Evolutionary conservation across 179 eudicot species (phyloP).

Genomic region (Silene vulgaris): DNA sequence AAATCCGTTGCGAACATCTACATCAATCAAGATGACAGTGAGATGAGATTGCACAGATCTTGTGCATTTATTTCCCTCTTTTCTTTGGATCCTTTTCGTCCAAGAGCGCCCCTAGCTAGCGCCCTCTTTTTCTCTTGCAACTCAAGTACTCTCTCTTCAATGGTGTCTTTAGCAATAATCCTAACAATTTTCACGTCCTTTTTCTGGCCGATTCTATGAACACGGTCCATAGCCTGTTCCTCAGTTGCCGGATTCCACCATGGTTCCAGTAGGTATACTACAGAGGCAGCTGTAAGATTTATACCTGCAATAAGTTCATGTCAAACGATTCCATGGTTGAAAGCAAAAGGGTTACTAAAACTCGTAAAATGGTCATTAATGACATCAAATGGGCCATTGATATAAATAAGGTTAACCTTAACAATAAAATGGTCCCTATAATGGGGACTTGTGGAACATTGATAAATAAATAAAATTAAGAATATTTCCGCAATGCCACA

Average conservation of each 20-base stretch:
- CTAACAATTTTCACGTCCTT: constrained; percentile 67
- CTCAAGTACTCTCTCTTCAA: constrained; percentile 70
- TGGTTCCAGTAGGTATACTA: constrained; percentile 78
- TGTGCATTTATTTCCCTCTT: constrained; percentile 50
- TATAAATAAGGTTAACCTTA: no score
- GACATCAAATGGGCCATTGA: no score
- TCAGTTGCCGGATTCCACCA: constrained; percentile 98
- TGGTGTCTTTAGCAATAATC: constrained; percentile 62
- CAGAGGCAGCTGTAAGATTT: constrained; percentile 71
- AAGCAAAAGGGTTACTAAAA: no score
- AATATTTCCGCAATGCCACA: no score
- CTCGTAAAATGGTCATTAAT: no score
- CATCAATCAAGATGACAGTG: constrained; percentile 32
- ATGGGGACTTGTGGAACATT: no score
- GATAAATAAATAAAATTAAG: no score
- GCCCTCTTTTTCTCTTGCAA: constrained; percentile 70
- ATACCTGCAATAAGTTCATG: constrained; percentile 36
- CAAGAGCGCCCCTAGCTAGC: constrained; percentile 62
- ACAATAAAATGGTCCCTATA: no score
- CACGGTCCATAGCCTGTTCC: constrained; percentile 93
- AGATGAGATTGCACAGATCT: constrained; percentile 66
- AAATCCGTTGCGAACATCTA: not conserved
- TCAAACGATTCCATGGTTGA: no score
- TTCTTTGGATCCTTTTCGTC: constrained; percentile 46
- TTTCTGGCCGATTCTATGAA: constrained; percentile 79